phyloP scores from a whole-genome alignment of 192 early-diverging fungal genomes.

The Bifiguratus adelaidae region DNA sequence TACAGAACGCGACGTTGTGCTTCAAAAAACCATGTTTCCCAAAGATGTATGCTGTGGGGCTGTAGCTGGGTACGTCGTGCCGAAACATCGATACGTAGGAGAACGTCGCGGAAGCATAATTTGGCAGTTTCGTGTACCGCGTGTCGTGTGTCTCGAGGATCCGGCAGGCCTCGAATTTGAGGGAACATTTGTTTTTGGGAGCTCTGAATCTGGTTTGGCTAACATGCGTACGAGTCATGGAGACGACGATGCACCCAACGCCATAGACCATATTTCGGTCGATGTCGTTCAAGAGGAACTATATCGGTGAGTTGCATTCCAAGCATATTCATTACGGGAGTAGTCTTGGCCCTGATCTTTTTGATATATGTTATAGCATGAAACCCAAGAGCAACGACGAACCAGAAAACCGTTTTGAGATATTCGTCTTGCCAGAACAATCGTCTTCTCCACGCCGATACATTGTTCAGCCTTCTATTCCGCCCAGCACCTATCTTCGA shows the following conservation, averaged over 20 bases:
- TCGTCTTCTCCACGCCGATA: neutral
- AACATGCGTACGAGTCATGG: no score
- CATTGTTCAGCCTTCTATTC: neutral
- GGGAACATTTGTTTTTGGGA: slow-evolving; percentile 3
- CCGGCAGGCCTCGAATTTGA: slow-evolving; percentile 8
- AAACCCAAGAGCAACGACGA: neutral
- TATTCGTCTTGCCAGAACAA: neutral
- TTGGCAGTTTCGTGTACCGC: slow-evolving; percentile 17
- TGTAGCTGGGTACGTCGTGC: slow-evolving; percentile 11
- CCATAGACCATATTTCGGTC: slow-evolving; percentile 8
- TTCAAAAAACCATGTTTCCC: slow-evolving; percentile 14
- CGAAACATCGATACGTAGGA: slow-evolving; percentile 7
- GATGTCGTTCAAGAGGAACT: slow-evolving; percentile 23
- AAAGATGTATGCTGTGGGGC: slow-evolving; percentile 12
- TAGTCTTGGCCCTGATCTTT: no score
- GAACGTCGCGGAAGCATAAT: slow-evolving; percentile 2
- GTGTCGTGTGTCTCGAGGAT: slow-evolving; percentile 9
- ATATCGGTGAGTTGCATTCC: slow-evolving; percentile 10
- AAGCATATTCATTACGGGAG: no score
- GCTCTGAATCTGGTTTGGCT: neutral
- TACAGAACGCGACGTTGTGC: neutral
- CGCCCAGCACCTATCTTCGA: neutral
- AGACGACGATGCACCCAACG: neutral
- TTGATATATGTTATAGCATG: neutral
- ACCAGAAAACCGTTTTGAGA: neutral